Conservation (phyloP, 345 rosid species). For the Pistacia integerrima region DNA sequence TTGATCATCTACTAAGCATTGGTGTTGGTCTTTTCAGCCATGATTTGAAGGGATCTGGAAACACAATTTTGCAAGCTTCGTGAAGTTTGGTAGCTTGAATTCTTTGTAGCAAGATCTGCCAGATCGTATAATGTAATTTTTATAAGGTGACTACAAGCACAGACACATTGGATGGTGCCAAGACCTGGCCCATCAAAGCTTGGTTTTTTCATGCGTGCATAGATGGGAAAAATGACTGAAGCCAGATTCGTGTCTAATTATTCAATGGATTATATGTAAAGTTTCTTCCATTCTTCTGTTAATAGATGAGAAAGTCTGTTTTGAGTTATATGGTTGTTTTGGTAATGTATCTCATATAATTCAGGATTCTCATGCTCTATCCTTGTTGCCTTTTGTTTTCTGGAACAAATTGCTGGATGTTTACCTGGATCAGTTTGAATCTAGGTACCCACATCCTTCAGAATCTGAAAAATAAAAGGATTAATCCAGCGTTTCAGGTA, state of each 20-base stretch:
- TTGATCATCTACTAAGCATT: conserved; percentile 6
- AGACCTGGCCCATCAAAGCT: conserved; percentile 23
- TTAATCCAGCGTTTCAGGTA: conserved; percentile 41
- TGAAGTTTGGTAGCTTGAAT: conserved; percentile 27
- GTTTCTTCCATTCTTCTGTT: conserved; percentile 30
- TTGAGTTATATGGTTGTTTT: conserved; percentile 25
- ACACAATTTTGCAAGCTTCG: conserved; percentile 6
- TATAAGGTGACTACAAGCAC: conserved; percentile 28
- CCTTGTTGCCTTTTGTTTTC: conserved; percentile 26
- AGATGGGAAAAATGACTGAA: conserved; percentile 21
- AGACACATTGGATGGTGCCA: conserved; percentile 29
- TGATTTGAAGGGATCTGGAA: conserved; percentile 22
- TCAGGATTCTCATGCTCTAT: conserved; percentile 26
- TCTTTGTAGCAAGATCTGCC: conserved; percentile 11
- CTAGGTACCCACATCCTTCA: conserved; percentile 31
- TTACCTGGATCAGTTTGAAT: conserved; percentile 43
- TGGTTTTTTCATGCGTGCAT: conserved; percentile 25
- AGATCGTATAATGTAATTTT: conserved; percentile 11
- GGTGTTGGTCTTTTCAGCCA: conserved; percentile 2
- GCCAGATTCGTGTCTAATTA: conserved; percentile 24
- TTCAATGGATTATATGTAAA: conserved; percentile 33
- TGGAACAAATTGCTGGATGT: conserved; percentile 32
- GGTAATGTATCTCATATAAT: conserved; percentile 31
- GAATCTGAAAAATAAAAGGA: conserved; percentile 29
- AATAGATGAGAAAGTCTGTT: conserved; percentile 26